Conservation (phyloP, 345 rosid genomes). For the Arabis hirsuta region DNA sequence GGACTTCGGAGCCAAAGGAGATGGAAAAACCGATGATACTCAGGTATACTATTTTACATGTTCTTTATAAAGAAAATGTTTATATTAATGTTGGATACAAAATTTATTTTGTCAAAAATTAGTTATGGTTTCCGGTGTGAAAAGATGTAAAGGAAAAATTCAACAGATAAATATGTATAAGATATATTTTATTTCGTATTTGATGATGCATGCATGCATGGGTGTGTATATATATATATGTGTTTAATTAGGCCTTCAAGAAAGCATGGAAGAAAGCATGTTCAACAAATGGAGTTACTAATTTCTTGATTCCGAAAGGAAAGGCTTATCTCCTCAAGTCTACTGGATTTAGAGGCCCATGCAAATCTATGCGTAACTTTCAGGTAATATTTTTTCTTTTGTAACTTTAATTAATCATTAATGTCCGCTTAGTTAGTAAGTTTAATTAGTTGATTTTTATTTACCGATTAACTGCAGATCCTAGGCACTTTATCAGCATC, state of each 20-base stretch:
- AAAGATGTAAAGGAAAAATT: background rate
- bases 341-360: constrained; percentile 67
- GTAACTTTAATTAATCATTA: background rate
- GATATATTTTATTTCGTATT: background rate
- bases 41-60: constrained; percentile 41
- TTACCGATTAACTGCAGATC: constrained; percentile 47
- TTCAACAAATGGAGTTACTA: constrained; percentile 50
- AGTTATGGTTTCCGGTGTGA: background rate
- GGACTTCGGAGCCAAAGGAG: constrained; percentile 64
- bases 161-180: background rate
- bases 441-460: background rate
- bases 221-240: background rate
- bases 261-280: constrained; percentile 86
- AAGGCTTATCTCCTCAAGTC: constrained; percentile 58
- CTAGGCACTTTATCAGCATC: constrained; percentile 74
- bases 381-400: constrained; percentile 16
- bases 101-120: background rate
- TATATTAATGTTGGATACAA: too few relatives aligned
- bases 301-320: constrained; percentile 55
- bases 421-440: background rate
- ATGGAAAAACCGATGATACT: constrained; percentile 63
- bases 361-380: constrained; percentile 51
- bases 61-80: too few relatives aligned
- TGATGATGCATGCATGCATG: constrained; percentile 19
- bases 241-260: constrained; percentile 58